These are phyloP conservation scores for Micractinium conductrix DNA, from an alignment of 139 green algal species.

Conservation along the genomic window DNA sequence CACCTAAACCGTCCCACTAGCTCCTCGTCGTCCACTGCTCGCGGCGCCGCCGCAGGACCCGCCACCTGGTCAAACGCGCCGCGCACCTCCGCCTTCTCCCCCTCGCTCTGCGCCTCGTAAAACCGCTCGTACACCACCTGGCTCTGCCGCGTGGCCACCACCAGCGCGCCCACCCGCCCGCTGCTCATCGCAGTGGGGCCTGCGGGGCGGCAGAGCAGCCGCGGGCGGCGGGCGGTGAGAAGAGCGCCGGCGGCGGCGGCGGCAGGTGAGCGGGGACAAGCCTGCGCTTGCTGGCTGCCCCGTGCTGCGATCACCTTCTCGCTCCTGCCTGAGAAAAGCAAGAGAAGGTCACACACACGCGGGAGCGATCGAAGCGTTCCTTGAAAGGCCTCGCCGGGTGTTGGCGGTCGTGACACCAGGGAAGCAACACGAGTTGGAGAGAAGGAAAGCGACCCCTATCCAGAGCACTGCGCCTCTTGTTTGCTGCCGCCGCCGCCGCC, in stretches of 20 bases:
- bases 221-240: not conserved
- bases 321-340: too few species aligned
- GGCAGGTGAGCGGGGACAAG: not conserved
- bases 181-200: not conserved
- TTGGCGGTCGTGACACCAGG: too few species aligned
- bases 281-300: not conserved
- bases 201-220: not conserved
- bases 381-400: too few species aligned
- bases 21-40: slow-evolving; percentile 55
- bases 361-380: too few species aligned
- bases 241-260: not conserved
- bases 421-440: too few species aligned
- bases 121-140: slow-evolving; percentile 82
- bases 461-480: too few species aligned
- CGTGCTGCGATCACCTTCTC: too few species aligned
- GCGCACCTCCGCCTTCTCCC: slow-evolving; percentile 77
- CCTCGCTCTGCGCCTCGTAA: slow-evolving; percentile 71
- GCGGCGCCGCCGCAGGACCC: not conserved
- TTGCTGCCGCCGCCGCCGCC: too few species aligned
- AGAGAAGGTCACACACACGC: too few species aligned
- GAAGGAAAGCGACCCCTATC: too few species aligned
- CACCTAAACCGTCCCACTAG: slow-evolving; percentile 70
- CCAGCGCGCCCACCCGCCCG: not conserved
- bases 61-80: slow-evolving; percentile 60
- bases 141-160: slow-evolving; percentile 32